phyloP scores from a whole-genome alignment of 2,329 filamentous ascomycete genomes.

The Amesomyces nigricolor region DNA sequence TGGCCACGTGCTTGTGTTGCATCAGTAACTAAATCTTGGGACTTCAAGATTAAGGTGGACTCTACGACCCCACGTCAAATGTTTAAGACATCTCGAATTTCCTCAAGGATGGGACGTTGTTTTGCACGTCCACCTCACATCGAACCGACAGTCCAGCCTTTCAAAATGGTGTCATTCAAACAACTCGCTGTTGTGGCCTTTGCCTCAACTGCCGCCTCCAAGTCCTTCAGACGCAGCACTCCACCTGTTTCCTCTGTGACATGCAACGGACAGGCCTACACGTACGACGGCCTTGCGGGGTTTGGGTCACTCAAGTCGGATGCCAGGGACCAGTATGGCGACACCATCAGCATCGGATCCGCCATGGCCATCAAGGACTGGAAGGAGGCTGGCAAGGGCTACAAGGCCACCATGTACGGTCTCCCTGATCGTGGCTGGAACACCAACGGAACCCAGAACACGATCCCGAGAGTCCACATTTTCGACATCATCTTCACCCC shows the following conservation, averaged over 20 bases:
- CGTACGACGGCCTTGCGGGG: conserved; percentile 62
- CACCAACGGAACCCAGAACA: conserved; percentile 64
- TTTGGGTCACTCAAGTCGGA: conserved; percentile 57
- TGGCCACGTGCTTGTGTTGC: too few species aligned
- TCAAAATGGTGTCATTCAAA: conserved; percentile 8
- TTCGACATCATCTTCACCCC: conserved; percentile 56
- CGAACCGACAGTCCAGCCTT: too few species aligned
- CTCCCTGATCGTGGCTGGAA: conserved; percentile 70
- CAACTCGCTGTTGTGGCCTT: not conserved
- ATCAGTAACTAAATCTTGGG: too few species aligned
- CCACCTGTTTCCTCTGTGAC: conserved; percentile 6
- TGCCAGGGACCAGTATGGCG: conserved; percentile 60
- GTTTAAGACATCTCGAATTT: too few species aligned
- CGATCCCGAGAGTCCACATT: conserved; percentile 62
- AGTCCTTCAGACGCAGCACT: not conserved
- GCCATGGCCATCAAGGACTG: conserved; percentile 58
- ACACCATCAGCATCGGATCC: conserved; percentile 63
- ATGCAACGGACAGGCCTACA: conserved; percentile 57
- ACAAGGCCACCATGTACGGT: conserved; percentile 56
- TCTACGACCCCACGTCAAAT: too few species aligned
- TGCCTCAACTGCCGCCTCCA: not conserved
- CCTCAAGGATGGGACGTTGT: too few species aligned
- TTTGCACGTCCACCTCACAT: too few species aligned
- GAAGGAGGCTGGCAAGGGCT: conserved; percentile 48
- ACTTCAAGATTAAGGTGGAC: too few species aligned